Base-by-base conservation (phyloP, 1,284 basidiomycete genomes). In the Leccinum griseonigrum region DNA sequence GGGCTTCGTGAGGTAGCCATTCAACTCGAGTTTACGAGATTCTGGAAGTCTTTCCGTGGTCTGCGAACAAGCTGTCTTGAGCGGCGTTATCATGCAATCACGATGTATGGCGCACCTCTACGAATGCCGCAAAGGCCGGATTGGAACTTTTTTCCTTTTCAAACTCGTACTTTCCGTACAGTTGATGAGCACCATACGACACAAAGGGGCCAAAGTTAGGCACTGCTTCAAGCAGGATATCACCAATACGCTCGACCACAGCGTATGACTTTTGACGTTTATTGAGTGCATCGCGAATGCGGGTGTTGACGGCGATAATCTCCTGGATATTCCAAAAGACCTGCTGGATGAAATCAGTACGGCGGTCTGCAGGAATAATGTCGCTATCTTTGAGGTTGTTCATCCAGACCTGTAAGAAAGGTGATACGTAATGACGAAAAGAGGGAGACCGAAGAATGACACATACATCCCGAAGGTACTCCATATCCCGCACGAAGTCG, bases 271-370 rank as follows among this genome's bases (percentile, higher is more conserved):
- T 98, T 77, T 99, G 97, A 7, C 97, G 86, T 76, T 97, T 98
- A 64, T 88, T 95, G 58, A 99, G 84, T n/a, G 93, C 88, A 71
- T 99, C 97, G 6, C 94, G 88, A 11, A 99, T 83, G 34, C 90
- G 85, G 1, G 85, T 91, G 75, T 97, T 98, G 66, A 98, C 95
- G 0, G 87, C 84, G 65, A 98, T 90, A 68, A 99, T 96, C 68
- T 98, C 96, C 68, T 91, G 85, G 13, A 98, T 84, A 75, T 99
- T 99, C 97, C 97, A 98, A 75, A 99, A 99, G 36, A 99, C 95
- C 73, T 97, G 94, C 38, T 89, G 85, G 40, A 98, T 82, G 75
- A 99, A 98, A 71, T 94, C 91, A 40, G 90, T 87, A 26, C 94
- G 86, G 55, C 93, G 84, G 1, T 85, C 79, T 48, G 85, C 81